Percentiles rank a stretch among this genome's conserved stretches.
These are phyloP conservation scores for Amoebophrya sp. DNA, from an alignment of 169 alveolate genomes.

Conservation along the genomic window DNA sequence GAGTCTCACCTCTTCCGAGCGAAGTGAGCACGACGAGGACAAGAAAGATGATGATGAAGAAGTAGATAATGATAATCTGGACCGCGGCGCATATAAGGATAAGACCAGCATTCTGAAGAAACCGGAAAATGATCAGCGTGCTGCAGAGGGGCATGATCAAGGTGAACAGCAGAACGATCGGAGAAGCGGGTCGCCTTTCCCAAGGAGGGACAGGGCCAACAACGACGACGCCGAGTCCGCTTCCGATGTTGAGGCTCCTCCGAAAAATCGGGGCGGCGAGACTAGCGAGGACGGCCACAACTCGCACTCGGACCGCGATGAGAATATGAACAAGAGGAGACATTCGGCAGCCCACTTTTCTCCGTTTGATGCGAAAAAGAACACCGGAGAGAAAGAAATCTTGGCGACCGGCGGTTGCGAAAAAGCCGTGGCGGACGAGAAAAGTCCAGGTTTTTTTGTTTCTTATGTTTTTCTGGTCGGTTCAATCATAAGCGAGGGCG, in stretches of 20 bases:
- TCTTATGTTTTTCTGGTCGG: too few species aligned
- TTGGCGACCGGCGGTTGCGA: too few species aligned
- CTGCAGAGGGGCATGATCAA: neutral
- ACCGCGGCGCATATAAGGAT: neutral
- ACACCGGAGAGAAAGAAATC: too few species aligned
- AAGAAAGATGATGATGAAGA: neutral
- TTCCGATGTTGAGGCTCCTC: neutral
- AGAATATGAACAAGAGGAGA: neutral
- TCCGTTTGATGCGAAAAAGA: neutral
- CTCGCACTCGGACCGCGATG: neutral
- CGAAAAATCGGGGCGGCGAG: neutral
- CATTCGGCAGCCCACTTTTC: too few species aligned
- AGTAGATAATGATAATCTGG: neutral
- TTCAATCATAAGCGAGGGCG: too few species aligned
- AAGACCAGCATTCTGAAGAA: neutral
- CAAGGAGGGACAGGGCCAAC: neutral
- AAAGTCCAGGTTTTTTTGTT: too few species aligned
- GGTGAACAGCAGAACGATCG: neutral
- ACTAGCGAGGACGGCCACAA: neutral
- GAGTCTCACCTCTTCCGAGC: too few species aligned
- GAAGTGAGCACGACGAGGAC: neutral
- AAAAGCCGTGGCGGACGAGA: too few species aligned
- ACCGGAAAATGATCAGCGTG: neutral
- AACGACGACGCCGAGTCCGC: neutral
- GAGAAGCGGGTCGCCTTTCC: neutral